A percentile compares a stretch with the other conserved stretches of the same genome.
These are phyloP conservation scores for Glomus cerebriforme DNA, from an alignment of 192 early-diverging fungal genomes.

Conservation along the genomic window DNA sequence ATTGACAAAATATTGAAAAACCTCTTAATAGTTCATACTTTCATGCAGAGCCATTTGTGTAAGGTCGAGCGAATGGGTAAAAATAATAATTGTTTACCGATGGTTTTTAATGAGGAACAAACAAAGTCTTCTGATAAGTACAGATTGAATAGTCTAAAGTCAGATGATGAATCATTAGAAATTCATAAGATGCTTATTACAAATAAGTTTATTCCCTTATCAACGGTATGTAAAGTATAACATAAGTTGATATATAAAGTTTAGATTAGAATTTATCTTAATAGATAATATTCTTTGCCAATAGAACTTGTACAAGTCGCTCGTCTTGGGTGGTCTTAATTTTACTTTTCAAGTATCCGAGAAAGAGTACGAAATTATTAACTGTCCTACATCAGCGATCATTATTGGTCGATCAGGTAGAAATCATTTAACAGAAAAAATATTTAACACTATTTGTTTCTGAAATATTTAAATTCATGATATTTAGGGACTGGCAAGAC, in stretches of 20 bases:
- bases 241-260: not conserved
- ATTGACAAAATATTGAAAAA: constrained; percentile 10
- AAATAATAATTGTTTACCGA: constrained; percentile 10
- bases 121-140: not conserved
- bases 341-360: constrained; percentile 29
- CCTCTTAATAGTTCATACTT: constrained; percentile 1
- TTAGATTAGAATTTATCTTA: not conserved
- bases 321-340: not conserved
- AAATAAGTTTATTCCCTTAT: constrained; percentile 29
- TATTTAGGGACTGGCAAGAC: constrained; percentile 24
- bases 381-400: constrained; percentile 14
- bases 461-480: not conserved
- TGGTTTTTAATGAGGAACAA: not conserved
- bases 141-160: not conserved
- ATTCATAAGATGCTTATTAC: constrained; percentile 26
- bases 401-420: constrained; percentile 28
- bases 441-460: too few species aligned
- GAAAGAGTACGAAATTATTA: constrained; percentile 20
- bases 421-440: too few species aligned
- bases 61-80: not conserved
- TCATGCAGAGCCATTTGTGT: not conserved
- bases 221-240: constrained; percentile 24
- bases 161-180: constrained; percentile 15
- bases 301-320: constrained; percentile 19
- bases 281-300: not conserved